Evolutionary conservation across 2,329 filamentous ascomycete species (phyloP), one percentile per base, ranked within the genome.

Genomic region (Macroventuria anomochaeta): DNA sequence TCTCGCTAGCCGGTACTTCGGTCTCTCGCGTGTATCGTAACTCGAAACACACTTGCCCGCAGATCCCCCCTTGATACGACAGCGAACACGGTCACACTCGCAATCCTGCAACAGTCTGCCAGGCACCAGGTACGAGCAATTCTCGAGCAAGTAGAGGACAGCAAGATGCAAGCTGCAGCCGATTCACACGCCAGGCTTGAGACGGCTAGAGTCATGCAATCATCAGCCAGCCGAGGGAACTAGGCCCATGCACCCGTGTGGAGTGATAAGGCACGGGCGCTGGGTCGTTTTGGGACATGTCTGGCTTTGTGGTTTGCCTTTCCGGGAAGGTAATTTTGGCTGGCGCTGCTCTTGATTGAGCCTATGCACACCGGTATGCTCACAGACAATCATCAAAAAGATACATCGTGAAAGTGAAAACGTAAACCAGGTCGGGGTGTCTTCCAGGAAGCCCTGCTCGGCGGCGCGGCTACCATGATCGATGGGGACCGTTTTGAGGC

Each of bases 401-500:
- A n/a, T 20, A 17, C n/a, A 11, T 23, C 20, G 13, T 38, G 21
- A 15, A 38, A 15, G 36, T 23, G 13, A 29, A 13, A 15, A 33
- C 20, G n/a, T 12, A 20, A 8, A 18, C 15, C 11, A 13, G 29
- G 5, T 11, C 7, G 3, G 1, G 2, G 25, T 5, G 25, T 18
- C 11, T 5, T 15, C 42, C 3, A 18, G 50, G 38, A 11, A 47
- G 15, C 50, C 50, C 43, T 53, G 50, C 41, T 21, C 36, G 42
- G 42, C 50, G 49, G 50, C 43, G 47, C 43, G 26, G 34, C 43
- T 46, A 25, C 26, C 23, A 18, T 32, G 39, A 41, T 39, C 29
- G 15, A 28, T 28, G 28, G 37, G 50, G 42, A 36, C 50, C 50
- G 50, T 47, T 53, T 11, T 43, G 51, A 44, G 51, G 43, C 50